Base-by-base conservation (phyloP, 176 grass and related monocot species). In the Pharus latifolius region DNA sequence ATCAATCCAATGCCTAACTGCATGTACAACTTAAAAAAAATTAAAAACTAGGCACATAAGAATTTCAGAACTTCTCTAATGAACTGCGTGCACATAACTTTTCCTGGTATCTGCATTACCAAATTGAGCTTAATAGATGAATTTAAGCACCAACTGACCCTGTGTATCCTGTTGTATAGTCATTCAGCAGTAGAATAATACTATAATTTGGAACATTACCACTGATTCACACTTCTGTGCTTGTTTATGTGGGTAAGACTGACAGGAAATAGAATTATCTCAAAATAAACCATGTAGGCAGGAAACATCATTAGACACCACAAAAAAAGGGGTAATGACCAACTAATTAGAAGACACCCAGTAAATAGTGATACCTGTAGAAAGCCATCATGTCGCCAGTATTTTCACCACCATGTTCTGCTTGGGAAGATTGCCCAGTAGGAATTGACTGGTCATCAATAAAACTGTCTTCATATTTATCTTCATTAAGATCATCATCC, bases 391-490 rank as follows among this genome's bases (percentile, higher is more conserved):
- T 85, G 30, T 91, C 87, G 54, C 73, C 59, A 56, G 28, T 69
- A 42, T 57, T 65, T 82, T 31, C 67, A 82, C 44, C n/a, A 22
- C 32, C 64, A 63, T 78, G 63, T 85, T 81, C 62, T 41, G 51
- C 67, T 69, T 83, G 83, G 38, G 72, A 75, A 49, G 73, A 78
- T 88, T 49, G 47, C 16, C 56, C 79, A 12, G 80, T 60, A 47
- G 67, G 81, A 70, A 78, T 93, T 83, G 56, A 70, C 45, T 63
- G 67, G 63, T 90, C 90, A 80, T 93, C 84, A 65, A 91, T 93
- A 77, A 93, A 91, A 62, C 89, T 98, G 56, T 85, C 87, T 71
- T 98, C 84, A 6, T 93, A 98, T 83, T 81, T 83, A 52, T 90
- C 78, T 22, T 85, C 78, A 59, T 55, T 76, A 47, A 50, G 84